Conservation (phyloP, 2,329 filamentous ascomycete species). For the Penicillium glabrum region DNA sequence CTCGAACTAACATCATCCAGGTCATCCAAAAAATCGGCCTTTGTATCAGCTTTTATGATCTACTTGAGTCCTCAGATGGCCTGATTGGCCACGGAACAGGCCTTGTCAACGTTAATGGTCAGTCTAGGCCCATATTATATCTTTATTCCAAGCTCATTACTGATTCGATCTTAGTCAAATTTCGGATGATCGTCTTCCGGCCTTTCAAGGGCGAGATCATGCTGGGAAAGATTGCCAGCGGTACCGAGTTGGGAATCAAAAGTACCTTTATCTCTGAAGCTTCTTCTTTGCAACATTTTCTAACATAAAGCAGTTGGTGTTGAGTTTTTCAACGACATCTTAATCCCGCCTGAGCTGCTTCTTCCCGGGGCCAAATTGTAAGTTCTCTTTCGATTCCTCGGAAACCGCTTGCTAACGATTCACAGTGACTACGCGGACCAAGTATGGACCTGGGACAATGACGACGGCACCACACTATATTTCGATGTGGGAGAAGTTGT, state of each 20-base stretch:
- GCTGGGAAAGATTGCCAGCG: conserved; percentile 76
- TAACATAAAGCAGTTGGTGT: conserved; percentile 63
- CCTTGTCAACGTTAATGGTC: conserved; percentile 90
- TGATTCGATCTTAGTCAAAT: conserved; percentile 66
- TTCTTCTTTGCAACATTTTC: background rate
- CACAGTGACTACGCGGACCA: conserved; percentile 69
- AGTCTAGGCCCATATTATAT: background rate
- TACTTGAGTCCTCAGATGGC: conserved; percentile 86
- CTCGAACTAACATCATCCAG: conserved; percentile 37
- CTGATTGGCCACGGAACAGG: conserved; percentile 91
- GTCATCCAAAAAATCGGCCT: conserved; percentile 92
- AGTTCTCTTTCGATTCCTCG: conserved; percentile 32
- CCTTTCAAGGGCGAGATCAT: conserved; percentile 95
- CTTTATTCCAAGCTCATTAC: background rate
- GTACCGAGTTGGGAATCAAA: conserved; percentile 70
- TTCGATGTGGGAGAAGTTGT: conserved; percentile 91
- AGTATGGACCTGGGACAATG: conserved; percentile 81
- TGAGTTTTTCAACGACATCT: conserved; percentile 93
- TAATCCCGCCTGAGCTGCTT: conserved; percentile 71
- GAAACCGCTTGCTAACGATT: conserved; percentile 17
- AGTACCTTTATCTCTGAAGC: conserved; percentile 39
- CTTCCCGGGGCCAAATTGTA: conserved; percentile 77
- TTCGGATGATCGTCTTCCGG: conserved; percentile 88
- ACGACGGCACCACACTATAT: conserved; percentile 70
- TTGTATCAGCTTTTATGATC: conserved; percentile 89